phyloP scores from a whole-genome alignment of 2,329 filamentous ascomycete species.

The Emergomyces africanus region DNA sequence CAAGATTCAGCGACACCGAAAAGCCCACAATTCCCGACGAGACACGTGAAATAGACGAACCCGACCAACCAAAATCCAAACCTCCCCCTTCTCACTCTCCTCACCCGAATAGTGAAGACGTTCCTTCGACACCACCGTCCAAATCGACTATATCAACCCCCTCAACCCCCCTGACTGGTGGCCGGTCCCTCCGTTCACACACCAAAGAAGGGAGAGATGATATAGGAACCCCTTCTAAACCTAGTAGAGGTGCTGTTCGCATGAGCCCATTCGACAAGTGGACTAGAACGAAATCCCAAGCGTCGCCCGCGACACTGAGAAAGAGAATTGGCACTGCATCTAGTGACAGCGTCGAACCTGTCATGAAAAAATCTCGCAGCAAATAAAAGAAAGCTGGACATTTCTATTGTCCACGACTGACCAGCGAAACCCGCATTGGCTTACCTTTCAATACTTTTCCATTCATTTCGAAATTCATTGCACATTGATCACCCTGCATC shows the following conservation, averaged over 20 bases:
- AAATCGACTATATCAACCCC: conserved; percentile 16
- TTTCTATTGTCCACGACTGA: background rate
- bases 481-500: background rate
- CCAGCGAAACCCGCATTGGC: too few relatives aligned
- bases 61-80: background rate
- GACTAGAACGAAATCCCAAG: conserved; percentile 21
- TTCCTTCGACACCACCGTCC: conserved; percentile 14
- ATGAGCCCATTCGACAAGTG: conserved; percentile 30
- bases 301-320: conserved; percentile 17
- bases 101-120: background rate
- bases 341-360: conserved; percentile 11
- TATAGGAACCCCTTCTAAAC: conserved; percentile 14
- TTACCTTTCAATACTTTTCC: background rate
- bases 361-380: conserved; percentile 8
- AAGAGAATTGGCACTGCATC: conserved; percentile 24
- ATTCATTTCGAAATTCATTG: background rate
- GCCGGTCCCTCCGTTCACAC: conserved; percentile 23
- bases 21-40: conserved; percentile 44
- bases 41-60: conserved; percentile 8
- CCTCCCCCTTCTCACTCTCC: background rate
- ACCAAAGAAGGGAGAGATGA: conserved; percentile 16
- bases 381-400: conserved; percentile 1
- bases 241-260: conserved; percentile 18
- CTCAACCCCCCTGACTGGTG: conserved; percentile 19
- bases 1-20: conserved; percentile 37